Percentiles rank a stretch among this genome's conserved stretches.
phyloP scores from a whole-genome alignment of 2,329 filamentous ascomycete species.

The Fusarium devonianum region DNA sequence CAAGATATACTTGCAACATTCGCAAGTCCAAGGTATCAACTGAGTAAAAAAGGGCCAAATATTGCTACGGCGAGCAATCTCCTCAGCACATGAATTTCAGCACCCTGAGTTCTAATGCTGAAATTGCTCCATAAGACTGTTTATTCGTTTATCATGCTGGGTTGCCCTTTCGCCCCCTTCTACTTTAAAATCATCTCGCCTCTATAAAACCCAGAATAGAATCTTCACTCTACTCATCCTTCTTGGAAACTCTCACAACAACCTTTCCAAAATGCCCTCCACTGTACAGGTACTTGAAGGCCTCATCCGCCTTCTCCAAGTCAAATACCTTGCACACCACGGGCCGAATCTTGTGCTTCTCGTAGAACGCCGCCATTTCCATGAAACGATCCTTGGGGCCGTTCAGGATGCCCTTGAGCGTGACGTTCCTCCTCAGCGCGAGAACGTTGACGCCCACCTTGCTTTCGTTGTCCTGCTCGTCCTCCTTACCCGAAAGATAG shows the following conservation, averaged over 20 bases:
- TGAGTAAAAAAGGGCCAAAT: no score
- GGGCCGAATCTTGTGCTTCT: constrained; percentile 53
- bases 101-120: no score
- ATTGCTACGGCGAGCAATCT: no score
- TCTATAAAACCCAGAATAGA: no score
- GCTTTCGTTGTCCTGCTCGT: constrained; percentile 50
- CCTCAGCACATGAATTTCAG: no score
- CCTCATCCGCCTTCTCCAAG: constrained; percentile 56
- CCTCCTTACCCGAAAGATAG: constrained; percentile 61
- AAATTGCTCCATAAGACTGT: no score
- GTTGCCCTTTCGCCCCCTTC: no score
- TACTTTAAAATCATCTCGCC: no score
- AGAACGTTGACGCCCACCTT: constrained; percentile 66
- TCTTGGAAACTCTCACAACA: constrained; percentile 52
- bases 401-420: constrained; percentile 65
- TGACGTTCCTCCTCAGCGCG: constrained; percentile 55
- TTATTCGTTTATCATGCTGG: no score
- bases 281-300: constrained; percentile 59
- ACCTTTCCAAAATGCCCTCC: constrained; percentile 67
- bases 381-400: constrained; percentile 62
- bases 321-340: constrained; percentile 57
- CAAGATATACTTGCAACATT: no score
- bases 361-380: constrained; percentile 60
- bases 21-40: no score
- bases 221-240: constrained; percentile 11